Conservation (phyloP, 108 stramenopile species). For the Cyclotella cryptica region DNA sequence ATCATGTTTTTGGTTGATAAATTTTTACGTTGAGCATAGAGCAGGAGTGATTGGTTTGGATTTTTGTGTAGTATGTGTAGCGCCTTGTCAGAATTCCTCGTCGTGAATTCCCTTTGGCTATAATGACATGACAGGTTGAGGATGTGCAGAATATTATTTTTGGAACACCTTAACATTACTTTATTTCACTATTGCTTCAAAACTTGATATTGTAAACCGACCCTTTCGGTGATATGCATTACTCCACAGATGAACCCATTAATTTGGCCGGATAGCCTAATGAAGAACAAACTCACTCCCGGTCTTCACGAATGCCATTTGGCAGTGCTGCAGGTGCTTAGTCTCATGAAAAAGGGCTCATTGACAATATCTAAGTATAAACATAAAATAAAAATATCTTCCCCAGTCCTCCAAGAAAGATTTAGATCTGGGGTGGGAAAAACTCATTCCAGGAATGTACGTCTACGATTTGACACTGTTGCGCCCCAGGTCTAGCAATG, state of each 20-base stretch:
- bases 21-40: too few relatives aligned
- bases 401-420: background rate
- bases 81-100: too few relatives aligned
- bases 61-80: too few relatives aligned
- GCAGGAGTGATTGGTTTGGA: too few relatives aligned
- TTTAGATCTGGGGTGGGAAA: slow-evolving; percentile 8
- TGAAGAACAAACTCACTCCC: background rate
- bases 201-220: too few relatives aligned
- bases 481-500: slow-evolving; percentile 28
- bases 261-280: background rate
- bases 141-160: too few relatives aligned
- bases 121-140: too few relatives aligned
- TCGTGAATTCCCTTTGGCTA: too few relatives aligned
- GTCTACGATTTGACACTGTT: slow-evolving; percentile 35
- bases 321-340: background rate
- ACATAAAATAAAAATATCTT: background rate
- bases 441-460: slow-evolving; percentile 35
- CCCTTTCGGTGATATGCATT: too few relatives aligned
- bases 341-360: background rate
- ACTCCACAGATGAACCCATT: too few relatives aligned
- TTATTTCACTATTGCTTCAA: too few relatives aligned
- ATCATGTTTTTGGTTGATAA: background rate
- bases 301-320: background rate
- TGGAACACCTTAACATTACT: too few relatives aligned
- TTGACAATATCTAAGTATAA: background rate